These are phyloP conservation scores for Meripilus lineatus DNA, from an alignment of 1,284 basidiomycete species.

Conservation along the genomic window DNA sequence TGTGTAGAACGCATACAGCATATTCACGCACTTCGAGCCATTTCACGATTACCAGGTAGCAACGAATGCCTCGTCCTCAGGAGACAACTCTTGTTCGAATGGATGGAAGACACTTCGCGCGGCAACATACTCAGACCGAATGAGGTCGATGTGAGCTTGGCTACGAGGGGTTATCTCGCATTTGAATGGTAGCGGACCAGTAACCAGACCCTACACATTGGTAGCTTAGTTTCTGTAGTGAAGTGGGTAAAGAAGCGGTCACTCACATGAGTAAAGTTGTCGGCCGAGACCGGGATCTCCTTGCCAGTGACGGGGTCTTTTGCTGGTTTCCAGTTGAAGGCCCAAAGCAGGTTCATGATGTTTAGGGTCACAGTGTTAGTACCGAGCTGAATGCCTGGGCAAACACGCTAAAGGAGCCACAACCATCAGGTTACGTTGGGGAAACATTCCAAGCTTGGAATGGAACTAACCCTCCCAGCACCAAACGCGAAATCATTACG, in stretches of 20 bases:
- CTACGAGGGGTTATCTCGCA: slow-evolving; percentile 7
- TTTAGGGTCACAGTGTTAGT: background rate
- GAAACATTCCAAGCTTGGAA: background rate
- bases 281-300: background rate
- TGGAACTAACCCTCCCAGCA: slow-evolving; percentile 6
- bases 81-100: slow-evolving; percentile 9
- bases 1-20: too few species aligned
- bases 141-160: slow-evolving; percentile 5
- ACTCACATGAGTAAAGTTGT: background rate
- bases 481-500: slow-evolving; percentile 8
- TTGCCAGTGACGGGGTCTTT: background rate
- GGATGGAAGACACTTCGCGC: slow-evolving; percentile 3
- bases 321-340: background rate
- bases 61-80: slow-evolving; percentile 1
- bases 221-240: too few species aligned
- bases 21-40: too few species aligned
- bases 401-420: slow-evolving; percentile 5
- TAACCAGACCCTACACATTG: slow-evolving; percentile 6
- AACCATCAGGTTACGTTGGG: background rate
- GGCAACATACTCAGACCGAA: slow-evolving; percentile 3
- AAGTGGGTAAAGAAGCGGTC: too few species aligned
- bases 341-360: slow-evolving; percentile 6
- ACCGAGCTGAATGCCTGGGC: slow-evolving; percentile 8
- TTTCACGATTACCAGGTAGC: slow-evolving; percentile 2
- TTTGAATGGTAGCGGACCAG: slow-evolving; percentile 9